Percentiles rank a stretch among this genome's conserved stretches.
phyloP scores from a whole-genome alignment of 495 filamentous ascomycete genomes.

The Lentithecium fluviatile region DNA sequence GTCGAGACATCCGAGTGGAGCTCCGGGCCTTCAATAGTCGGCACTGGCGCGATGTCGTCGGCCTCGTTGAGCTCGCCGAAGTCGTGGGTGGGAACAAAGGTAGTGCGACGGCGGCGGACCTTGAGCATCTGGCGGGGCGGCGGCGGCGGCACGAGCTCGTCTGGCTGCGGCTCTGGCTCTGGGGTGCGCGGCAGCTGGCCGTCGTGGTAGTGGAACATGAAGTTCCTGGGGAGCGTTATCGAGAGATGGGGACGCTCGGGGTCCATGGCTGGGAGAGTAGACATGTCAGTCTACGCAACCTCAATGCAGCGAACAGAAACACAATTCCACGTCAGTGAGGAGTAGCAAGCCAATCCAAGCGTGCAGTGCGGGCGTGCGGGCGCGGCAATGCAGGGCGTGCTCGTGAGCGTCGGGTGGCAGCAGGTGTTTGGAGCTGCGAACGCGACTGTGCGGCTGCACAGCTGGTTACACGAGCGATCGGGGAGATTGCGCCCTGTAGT shows the following conservation, averaged over 20 bases:
- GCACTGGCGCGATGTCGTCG: constrained; percentile 45
- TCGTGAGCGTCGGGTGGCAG: constrained; percentile 20
- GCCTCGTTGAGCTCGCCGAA: constrained; percentile 2
- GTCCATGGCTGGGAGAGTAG: constrained; percentile 17
- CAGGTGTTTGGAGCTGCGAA: constrained; percentile 33
- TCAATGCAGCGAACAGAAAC: too few relatives aligned
- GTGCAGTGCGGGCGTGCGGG: too few relatives aligned
- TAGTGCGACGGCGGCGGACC: constrained; percentile 48
- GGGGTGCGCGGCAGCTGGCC: constrained; percentile 59
- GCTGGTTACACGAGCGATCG: constrained; percentile 25
- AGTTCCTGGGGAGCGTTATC: constrained; percentile 65
- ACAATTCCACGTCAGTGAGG: too few relatives aligned
- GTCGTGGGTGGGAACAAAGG: not conserved
- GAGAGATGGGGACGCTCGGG: constrained; percentile 53
- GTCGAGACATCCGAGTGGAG: constrained; percentile 30
- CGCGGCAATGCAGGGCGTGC: constrained; percentile 22
- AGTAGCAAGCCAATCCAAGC: too few relatives aligned
- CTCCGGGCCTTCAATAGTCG: constrained; percentile 61
- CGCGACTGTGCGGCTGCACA: constrained; percentile 30
- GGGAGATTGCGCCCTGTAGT: constrained; percentile 9
- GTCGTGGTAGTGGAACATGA: constrained; percentile 59
- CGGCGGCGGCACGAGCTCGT: constrained; percentile 49
- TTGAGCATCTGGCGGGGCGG: constrained; percentile 53
- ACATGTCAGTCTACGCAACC: constrained; percentile 4
- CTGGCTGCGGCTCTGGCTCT: constrained; percentile 49